Conservation (phyloP, 2,329 filamentous ascomycete species). For the Arthroderma uncinatum region DNA sequence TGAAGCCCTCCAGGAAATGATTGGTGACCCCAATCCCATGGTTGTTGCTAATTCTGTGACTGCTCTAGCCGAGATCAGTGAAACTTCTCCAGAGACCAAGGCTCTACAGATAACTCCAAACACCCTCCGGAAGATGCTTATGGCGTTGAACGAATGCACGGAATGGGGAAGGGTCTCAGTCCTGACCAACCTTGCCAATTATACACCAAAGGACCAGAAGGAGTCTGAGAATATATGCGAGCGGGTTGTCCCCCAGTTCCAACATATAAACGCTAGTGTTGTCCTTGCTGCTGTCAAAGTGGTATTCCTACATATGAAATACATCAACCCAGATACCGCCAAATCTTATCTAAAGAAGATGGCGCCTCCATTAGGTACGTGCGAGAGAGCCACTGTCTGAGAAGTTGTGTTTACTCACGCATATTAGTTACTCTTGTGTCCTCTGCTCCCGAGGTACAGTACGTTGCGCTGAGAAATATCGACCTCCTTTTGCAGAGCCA, state of each 20-base stretch:
- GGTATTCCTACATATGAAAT: conserved; percentile 91
- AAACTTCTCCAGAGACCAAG: conserved; percentile 80
- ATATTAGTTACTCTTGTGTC: conserved; percentile 78
- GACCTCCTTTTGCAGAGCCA: conserved; percentile 91
- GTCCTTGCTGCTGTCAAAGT: conserved; percentile 96
- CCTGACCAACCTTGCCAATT: conserved; percentile 76
- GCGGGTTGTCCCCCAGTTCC: conserved; percentile 88
- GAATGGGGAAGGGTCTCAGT: conserved; percentile 97
- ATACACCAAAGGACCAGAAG: conserved; percentile 75
- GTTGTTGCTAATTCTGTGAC: conserved; percentile 96
- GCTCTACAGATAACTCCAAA: conserved; percentile 72
- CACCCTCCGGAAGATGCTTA: conserved; percentile 85
- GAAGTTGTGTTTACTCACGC: conserved; percentile 19
- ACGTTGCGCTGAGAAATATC: conserved; percentile 91
- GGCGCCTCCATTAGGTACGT: conserved; percentile 78
- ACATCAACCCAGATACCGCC: conserved; percentile 64
- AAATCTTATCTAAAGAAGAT: conserved; percentile 94
- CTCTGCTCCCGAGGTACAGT: conserved; percentile 92
- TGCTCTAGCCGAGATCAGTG: conserved; percentile 79
- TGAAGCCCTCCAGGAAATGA: conserved; percentile 85
- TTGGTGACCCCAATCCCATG: conserved; percentile 97
- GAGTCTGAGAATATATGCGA: conserved; percentile 98
- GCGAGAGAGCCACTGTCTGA: neutral
- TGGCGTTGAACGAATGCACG: conserved; percentile 95
- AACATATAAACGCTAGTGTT: conserved; percentile 95